Conservation (phyloP, 257 asterid species). For the Nicotiana otophora region DNA sequence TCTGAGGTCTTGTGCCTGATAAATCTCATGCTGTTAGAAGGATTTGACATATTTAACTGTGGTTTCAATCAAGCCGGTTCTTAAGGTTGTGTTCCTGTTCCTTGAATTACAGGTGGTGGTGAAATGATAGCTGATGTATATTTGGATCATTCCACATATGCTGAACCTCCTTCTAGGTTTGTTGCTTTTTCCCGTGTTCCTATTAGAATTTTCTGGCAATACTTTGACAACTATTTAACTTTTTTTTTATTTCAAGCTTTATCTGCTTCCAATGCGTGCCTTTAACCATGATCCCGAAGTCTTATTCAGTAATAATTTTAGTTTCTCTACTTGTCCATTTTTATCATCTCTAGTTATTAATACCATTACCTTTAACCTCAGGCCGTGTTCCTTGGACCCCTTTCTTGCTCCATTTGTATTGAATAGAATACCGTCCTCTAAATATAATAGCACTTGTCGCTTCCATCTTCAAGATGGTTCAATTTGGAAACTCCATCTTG, state of each 20-base stretch:
- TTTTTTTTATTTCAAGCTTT: neutral
- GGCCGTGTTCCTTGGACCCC: neutral
- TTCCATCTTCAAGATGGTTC: neutral
- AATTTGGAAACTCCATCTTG: neutral
- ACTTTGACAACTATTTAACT: neutral
- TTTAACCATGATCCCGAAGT: neutral
- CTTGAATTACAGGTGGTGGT: conserved; percentile 72
- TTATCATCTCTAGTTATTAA: neutral
- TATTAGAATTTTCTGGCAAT: neutral
- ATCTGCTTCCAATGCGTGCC: neutral
- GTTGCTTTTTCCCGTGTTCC: conserved; percentile 19
- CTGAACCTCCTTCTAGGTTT: conserved; percentile 95
- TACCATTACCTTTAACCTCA: neutral
- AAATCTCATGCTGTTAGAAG: neutral
- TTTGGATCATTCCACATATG: conserved; percentile 89
- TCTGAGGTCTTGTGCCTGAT: neutral
- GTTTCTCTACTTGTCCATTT: neutral
- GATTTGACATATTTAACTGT: neutral
- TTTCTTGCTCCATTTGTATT: neutral
- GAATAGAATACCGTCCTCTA: neutral
- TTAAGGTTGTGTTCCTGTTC: conserved; percentile 11
- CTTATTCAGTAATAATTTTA: neutral
- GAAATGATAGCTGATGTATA: conserved; percentile 95
- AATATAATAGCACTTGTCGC: neutral
- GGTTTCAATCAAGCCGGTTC: conserved; percentile 6